Conservation (phyloP, 768 basidiomycete genomes). For the Suillus ampliporus region DNA sequence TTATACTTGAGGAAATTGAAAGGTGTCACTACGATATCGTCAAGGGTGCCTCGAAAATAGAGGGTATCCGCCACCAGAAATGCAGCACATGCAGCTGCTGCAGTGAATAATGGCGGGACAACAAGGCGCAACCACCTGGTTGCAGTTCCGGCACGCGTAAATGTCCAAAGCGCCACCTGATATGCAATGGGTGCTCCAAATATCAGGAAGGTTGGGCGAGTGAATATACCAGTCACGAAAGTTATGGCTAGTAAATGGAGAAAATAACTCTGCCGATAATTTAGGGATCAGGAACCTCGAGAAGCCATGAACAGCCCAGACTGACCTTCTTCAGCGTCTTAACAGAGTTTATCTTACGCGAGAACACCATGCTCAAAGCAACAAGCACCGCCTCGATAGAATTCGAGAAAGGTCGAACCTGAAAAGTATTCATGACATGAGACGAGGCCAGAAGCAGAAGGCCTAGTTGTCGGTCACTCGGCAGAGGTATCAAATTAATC, state of each 20-base stretch:
- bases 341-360: slow-evolving; percentile 22
- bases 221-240: slow-evolving; percentile 38
- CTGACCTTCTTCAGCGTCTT: background rate
- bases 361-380: slow-evolving; percentile 33
- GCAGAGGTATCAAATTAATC: slow-evolving; percentile 25
- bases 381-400: slow-evolving; percentile 41
- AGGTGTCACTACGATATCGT: slow-evolving; percentile 36
- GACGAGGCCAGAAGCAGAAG: slow-evolving; percentile 42
- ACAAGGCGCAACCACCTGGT: slow-evolving; percentile 15
- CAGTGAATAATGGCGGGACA: slow-evolving; percentile 29
- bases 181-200: slow-evolving; percentile 39
- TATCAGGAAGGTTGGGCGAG: slow-evolving; percentile 42
- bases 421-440: slow-evolving; percentile 42
- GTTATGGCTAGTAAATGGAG: slow-evolving; percentile 33
- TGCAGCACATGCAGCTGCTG: slow-evolving; percentile 15
- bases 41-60: slow-evolving; percentile 37
- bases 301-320: background rate
- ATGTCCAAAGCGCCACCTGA: slow-evolving; percentile 27
- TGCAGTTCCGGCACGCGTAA: slow-evolving; percentile 17
- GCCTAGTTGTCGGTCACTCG: slow-evolving; percentile 23
- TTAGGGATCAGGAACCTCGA: too few relatives aligned
- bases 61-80: slow-evolving; percentile 36
- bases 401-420: slow-evolving; percentile 47
- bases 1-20: slow-evolving; percentile 46
- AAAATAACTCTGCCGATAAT: background rate